Base-by-base conservation (phyloP, 768 basidiomycete species). In the Cubamyces lactineus region DNA sequence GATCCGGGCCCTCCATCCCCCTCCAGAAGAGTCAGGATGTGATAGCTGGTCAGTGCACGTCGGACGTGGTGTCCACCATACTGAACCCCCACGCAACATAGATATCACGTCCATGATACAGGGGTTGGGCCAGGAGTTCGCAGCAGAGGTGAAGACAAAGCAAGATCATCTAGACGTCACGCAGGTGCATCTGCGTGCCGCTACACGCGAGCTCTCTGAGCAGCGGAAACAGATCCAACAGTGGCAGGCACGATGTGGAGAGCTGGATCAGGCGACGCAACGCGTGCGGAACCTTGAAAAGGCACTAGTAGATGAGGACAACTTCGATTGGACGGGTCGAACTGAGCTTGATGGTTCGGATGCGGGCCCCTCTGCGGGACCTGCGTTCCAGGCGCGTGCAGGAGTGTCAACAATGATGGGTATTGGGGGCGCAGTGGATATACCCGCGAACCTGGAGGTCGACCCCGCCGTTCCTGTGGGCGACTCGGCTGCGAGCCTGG, bases 1-100 rank as follows among this genome's bases (percentile, higher is more conserved):
- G 91, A 49, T 81, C 87, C 0, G 90, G 86, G 2, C 89, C 91
- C 47, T 83, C 89, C 4, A 81, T 80, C 13, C 93, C 94, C 1
- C 84, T 91, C 23, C 89, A 95, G 73, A 92, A 95, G 71, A 94
- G 92, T 61, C 87, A 92, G 67, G 91, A 95, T 72, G 89, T 97
- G 30, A 85, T 94, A 65, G 77, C 88, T 71, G 88, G 93, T 90
- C 68, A 24, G 73, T 60, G 41, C 4, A 51, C 26, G 11, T 1
- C 47, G n/a, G 8, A 41, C 54, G 1, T 39, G 4, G 34, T 34
- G 34, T 16, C 39, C 8, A 24, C n/a, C 30, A 40, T 26, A 9
- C 61, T 45, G 43, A 58, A 74, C 58, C 70, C n/a, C 9, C 28
- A 5, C 43, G 11, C 60, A 2, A 9, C 58, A 19, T 65, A 94